A percentile compares a stretch with the other conserved stretches of the same genome.
Evolutionary conservation across 78 protist genomes (phyloP).

Genomic region (Trichosphaerium sp.): DNA sequence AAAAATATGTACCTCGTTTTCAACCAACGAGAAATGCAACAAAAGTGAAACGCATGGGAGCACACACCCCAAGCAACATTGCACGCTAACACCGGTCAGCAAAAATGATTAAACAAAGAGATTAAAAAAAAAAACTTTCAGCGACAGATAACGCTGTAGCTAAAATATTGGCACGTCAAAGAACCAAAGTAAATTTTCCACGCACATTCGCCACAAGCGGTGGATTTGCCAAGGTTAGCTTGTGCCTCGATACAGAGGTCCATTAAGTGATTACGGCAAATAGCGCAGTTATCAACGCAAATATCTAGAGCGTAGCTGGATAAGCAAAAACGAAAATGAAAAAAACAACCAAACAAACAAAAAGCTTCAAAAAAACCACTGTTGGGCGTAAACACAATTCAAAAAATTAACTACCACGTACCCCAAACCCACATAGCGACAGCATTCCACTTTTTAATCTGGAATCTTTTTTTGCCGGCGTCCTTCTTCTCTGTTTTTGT

Average conservation of each 20-base stretch:
- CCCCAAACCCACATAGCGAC: conserved; percentile 97
- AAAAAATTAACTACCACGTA: neutral
- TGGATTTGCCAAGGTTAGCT: conserved; percentile 87
- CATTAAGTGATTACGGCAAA: conserved; percentile 96
- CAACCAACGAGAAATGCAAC: conserved; percentile 95
- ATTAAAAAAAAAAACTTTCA: neutral
- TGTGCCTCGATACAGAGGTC: conserved; percentile 92
- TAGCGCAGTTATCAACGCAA: conserved; percentile 92
- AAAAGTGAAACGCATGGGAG: conserved; percentile 96
- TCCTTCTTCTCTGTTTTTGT: conserved; percentile 7
- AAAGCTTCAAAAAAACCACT: neutral
- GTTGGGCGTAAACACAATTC: neutral
- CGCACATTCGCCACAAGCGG: too few species aligned
- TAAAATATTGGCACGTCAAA: conserved; percentile 79
- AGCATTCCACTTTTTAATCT: conserved; percentile 94
- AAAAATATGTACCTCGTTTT: conserved; percentile 92
- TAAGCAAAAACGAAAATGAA: neutral
- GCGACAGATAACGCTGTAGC: conserved; percentile 15
- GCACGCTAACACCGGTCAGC: conserved; percentile 29
- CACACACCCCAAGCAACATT: conserved; percentile 98
- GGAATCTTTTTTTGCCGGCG: conserved; percentile 59
- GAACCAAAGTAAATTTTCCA: too few species aligned
- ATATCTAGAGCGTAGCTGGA: conserved; percentile 43
- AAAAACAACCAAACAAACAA: neutral
- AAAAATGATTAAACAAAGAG: neutral